Evolutionary conservation across 768 basidiomycete genomes (phyloP), one percentile per base, ranked within the genome.

Genomic region (Podaxis carcinomalis): DNA sequence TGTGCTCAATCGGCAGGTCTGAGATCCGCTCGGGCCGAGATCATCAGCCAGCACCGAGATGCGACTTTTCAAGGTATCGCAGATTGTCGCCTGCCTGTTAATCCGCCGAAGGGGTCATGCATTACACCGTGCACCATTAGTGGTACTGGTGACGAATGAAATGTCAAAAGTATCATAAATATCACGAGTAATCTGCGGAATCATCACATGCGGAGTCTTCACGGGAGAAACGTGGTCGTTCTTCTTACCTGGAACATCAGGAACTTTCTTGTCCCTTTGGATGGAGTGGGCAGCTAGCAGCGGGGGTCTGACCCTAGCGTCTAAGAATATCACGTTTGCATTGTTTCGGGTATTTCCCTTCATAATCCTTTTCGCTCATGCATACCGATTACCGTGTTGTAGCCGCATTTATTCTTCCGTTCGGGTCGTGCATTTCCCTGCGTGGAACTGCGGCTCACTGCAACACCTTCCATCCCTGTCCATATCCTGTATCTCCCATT

Each of bases 221-320:
- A 55, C 52, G 52, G 59, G 53, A 40, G 46, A 61, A 61, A 61
- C 59, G 59, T 61, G 59, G 59, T n/a, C 49, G 13, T 11, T 14
- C 37, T 46, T 61, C 52, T 49, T 49, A 50, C 59, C 25, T 46
- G 53, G 53, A 60, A 60, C 25, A 1, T 44, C 51, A 25, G 37
- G 32, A 23, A 39, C 50, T 25, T 23, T 11, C 35, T 27, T 14
- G 14, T 40, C 53, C n/a, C 28, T 14, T 37, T 21, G n/a, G 32
- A 49, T 50, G 32, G 35, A 50, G 50, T 57, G 25, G 35, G 36
- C 27, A 49, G 47, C 11, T 13, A 9, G 5, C 35, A 57, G 25
- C 11, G 16, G 23, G 5, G 13, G 25, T 56, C 37, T 56, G 44
- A 46, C 28, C 32, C 56, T 21, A 4, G n/a, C 3, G 40, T 32